These are phyloP conservation scores for Solanum acaule DNA, from an alignment of 257 asterid species.

Conservation along the genomic window DNA sequence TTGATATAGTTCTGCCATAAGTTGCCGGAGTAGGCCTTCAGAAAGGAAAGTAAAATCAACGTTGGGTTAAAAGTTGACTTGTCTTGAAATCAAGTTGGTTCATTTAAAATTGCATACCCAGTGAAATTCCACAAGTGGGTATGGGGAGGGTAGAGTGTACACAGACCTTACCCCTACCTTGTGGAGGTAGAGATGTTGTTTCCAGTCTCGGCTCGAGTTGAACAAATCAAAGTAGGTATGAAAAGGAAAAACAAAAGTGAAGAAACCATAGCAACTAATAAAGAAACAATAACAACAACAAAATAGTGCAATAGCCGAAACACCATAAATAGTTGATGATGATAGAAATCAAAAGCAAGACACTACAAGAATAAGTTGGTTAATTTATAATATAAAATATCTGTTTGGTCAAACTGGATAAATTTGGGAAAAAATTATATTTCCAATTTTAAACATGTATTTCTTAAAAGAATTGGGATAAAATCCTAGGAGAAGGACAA, in stretches of 20 bases:
- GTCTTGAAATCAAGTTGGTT: neutral
- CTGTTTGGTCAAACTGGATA: neutral
- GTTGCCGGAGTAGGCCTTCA: neutral
- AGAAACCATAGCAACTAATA: neutral
- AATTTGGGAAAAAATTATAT: neutral
- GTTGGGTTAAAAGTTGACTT: neutral
- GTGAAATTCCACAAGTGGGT: neutral
- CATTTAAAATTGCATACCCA: neutral
- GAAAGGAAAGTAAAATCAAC: neutral
- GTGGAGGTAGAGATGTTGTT: neutral
- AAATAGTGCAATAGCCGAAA: neutral
- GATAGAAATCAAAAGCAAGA: neutral
- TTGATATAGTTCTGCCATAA: neutral
- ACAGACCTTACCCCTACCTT: neutral
- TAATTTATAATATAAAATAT: neutral
- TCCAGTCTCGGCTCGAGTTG: neutral
- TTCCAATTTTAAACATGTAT: neutral
- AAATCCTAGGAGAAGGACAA: neutral
- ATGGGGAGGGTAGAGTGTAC: neutral
- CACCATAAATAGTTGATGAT: neutral
- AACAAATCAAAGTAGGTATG: neutral
- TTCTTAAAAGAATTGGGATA: neutral
- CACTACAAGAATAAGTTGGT: neutral
- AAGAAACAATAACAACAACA: neutral
- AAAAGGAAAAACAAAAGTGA: neutral